Evolutionary conservation across 1,139 yeast genomes (phyloP).

Genomic region (Maudiozyma humilis): DNA sequence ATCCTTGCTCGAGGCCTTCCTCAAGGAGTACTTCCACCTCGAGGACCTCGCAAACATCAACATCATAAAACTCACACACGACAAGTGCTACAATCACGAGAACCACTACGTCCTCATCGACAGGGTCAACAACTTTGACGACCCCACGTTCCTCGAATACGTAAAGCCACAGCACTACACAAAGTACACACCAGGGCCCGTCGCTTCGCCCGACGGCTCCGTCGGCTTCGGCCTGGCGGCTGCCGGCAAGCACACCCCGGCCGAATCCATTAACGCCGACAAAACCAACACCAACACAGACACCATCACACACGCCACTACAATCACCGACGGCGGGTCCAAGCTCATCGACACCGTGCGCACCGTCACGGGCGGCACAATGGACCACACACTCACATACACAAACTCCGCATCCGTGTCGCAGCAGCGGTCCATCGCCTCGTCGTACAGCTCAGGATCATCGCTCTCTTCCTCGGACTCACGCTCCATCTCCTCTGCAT

Average conservation of each 20-base stretch:
- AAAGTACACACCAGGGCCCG: too few species aligned
- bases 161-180: constrained; percentile 11
- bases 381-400: neutral
- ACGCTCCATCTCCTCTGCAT: neutral
- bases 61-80: constrained; percentile 25
- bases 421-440: neutral
- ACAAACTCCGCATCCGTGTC: neutral
- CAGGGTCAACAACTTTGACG: constrained; percentile 24
- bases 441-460: constrained; percentile 1
- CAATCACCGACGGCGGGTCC: neutral
- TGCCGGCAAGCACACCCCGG: too few species aligned
- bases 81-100: constrained; percentile 25
- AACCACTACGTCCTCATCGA: constrained; percentile 29
- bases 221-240: too few species aligned
- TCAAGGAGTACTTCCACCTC: constrained; percentile 27
- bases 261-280: neutral
- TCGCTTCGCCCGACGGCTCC: neutral
- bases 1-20: constrained; percentile 24
- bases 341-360: constrained; percentile 1
- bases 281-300: neutral
- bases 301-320: constrained; percentile 1
- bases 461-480: neutral
- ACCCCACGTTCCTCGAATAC: constrained; percentile 21
- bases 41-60: constrained; percentile 24
- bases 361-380: constrained; percentile 2